Conservation (phyloP, 257 asterid species). For the Fraxinus anomala region DNA sequence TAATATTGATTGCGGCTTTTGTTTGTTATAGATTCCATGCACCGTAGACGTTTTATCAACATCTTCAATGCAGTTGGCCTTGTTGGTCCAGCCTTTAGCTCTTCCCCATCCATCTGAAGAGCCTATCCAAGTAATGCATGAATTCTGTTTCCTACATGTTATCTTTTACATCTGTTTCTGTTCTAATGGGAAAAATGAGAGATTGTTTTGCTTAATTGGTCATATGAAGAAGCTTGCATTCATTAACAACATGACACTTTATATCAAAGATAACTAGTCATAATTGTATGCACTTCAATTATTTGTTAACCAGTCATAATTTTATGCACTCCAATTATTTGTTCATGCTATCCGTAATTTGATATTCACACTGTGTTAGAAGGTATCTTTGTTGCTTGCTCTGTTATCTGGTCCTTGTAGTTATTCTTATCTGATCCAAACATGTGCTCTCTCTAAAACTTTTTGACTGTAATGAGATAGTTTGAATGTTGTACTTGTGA, state of each 20-base stretch:
- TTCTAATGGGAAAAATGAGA: conserved; percentile 19
- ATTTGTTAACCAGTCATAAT: not conserved
- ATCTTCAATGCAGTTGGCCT: conserved; percentile 93
- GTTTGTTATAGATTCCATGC: conserved; percentile 78
- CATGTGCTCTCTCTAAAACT: not conserved
- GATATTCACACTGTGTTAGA: not conserved
- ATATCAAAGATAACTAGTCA: conserved; percentile 3
- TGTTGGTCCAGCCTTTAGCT: conserved; percentile 97
- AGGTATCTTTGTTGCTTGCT: conserved; percentile 3
- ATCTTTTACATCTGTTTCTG: conserved; percentile 1
- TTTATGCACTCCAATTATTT: not conserved
- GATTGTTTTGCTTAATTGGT: not conserved
- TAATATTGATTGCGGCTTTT: conserved; percentile 25
- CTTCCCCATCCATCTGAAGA: conserved; percentile 98
- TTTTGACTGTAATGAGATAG: not conserved
- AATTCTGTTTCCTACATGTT: conserved; percentile 4
- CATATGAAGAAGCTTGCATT: conserved; percentile 13
- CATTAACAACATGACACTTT: not conserved
- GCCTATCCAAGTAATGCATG: conserved; percentile 76
- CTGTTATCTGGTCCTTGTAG: conserved; percentile 16
- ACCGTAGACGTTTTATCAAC: conserved; percentile 92
- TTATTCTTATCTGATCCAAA: not conserved
- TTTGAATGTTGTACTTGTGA: conserved; percentile 2
- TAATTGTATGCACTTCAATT: not conserved
- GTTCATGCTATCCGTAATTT: conserved; percentile 3